These are phyloP conservation scores for Flueggea neowawraea DNA, from an alignment of 441 rosid species.

Conservation along the genomic window DNA sequence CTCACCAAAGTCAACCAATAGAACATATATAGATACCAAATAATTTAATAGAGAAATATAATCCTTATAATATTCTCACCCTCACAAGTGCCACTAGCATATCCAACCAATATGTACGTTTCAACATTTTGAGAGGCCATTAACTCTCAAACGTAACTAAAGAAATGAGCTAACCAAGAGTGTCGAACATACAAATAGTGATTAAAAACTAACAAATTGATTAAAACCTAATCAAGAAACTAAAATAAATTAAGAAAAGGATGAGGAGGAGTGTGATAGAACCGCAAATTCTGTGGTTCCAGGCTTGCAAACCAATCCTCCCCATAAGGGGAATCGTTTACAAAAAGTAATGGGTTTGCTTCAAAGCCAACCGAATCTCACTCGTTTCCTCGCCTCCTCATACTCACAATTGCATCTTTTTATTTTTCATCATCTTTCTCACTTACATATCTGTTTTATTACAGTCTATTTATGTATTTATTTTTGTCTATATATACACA, in stretches of 20 bases:
- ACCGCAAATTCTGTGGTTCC: constrained; percentile 55
- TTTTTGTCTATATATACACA: too few relatives aligned
- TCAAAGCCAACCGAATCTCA: constrained; percentile 72
- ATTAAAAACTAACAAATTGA: background rate
- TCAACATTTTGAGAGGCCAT: too few relatives aligned
- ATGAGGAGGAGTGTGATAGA: constrained; percentile 9
- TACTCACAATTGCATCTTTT: constrained; percentile 25
- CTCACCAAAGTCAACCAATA: too few relatives aligned
- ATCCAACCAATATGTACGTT: too few relatives aligned
- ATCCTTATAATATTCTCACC: too few relatives aligned
- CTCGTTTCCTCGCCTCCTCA: constrained; percentile 38
- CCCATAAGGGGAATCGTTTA: constrained; percentile 48
- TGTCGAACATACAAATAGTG: background rate
- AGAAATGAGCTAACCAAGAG: background rate
- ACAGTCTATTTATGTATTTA: constrained; percentile 15
- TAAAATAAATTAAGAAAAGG: background rate
- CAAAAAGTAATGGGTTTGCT: constrained; percentile 79
- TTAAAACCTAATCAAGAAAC: constrained; percentile 10
- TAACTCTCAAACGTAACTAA: background rate
- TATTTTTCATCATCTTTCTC: constrained; percentile 18
- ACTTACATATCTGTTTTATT: background rate
- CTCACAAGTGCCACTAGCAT: too few relatives aligned
- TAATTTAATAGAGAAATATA: too few relatives aligned
- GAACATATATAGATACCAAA: too few relatives aligned
- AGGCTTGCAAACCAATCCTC: constrained; percentile 88